Conservation (phyloP, 441 rosid species). For the Gossypium schwendimanii region DNA sequence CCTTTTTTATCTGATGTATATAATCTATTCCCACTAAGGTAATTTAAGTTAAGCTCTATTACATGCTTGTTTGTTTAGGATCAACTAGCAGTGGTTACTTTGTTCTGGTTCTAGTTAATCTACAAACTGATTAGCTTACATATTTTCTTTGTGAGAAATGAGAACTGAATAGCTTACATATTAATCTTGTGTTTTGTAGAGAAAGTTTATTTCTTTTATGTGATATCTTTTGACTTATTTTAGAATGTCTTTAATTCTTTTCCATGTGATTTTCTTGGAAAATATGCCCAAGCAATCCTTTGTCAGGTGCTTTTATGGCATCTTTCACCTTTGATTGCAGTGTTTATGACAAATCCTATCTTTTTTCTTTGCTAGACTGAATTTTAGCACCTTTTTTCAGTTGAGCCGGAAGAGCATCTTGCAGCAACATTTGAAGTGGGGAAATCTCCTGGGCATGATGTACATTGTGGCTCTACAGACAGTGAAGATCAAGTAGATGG, state of each 20-base stretch:
- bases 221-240: background rate
- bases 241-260: background rate
- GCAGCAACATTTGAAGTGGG: conserved; percentile 33
- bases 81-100: background rate
- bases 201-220: background rate
- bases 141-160: background rate
- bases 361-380: conserved; percentile 15
- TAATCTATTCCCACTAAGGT: background rate
- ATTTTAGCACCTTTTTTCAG: conserved; percentile 25
- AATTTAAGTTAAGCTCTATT: background rate
- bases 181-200: background rate
- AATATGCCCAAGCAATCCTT: conserved; percentile 1
- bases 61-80: background rate
- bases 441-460: conserved; percentile 34
- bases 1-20: background rate
- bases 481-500: conserved; percentile 40
- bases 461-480: conserved; percentile 31
- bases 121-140: background rate
- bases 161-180: background rate
- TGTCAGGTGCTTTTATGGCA: background rate
- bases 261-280: conserved; percentile 1
- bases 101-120: background rate
- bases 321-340: background rate
- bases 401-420: conserved; percentile 29
- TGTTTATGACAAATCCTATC: background rate